These are phyloP conservation scores for Geosiphon pyriformis DNA, from an alignment of 192 early-diverging fungal genomes.

Conservation along the genomic window DNA sequence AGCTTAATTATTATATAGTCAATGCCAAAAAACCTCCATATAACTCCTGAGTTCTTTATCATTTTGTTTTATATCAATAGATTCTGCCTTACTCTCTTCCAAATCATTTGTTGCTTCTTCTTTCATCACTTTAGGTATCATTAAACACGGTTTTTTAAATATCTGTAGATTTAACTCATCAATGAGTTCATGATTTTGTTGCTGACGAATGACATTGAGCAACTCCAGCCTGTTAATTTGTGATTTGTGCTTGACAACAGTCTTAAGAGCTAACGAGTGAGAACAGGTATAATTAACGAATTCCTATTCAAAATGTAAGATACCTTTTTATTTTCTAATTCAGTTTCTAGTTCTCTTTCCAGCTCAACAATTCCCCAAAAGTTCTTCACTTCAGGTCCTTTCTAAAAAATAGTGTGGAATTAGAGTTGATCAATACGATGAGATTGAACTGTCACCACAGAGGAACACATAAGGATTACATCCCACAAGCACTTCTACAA, in stretches of 20 bases:
- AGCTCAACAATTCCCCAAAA: conserved; percentile 3
- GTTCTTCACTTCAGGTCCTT: background rate
- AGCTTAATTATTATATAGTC: no score
- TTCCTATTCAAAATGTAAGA: conserved; percentile 1
- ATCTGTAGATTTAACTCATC: background rate
- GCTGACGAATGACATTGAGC: background rate
- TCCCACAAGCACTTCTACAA: background rate
- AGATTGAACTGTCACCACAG: conserved; percentile 9
- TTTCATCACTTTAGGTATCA: background rate
- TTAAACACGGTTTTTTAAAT: background rate
- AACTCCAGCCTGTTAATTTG: no score
- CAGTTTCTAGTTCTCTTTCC: background rate
- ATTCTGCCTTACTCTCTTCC: no score
- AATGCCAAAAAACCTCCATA: no score
- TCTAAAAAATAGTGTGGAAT: background rate
- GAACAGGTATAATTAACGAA: background rate
- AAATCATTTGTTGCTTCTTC: conserved; percentile 2
- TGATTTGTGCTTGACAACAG: background rate
- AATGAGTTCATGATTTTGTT: background rate
- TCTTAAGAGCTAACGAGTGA: background rate
- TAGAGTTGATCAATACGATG: conserved; percentile 9
- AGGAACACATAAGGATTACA: conserved; percentile 12
- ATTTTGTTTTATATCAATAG: no score
- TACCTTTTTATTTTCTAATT: conserved; percentile 19
- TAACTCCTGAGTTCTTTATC: no score